Evolutionary conservation across 1,284 basidiomycete species (phyloP).

Genomic region (Volvariella volvacea): DNA sequence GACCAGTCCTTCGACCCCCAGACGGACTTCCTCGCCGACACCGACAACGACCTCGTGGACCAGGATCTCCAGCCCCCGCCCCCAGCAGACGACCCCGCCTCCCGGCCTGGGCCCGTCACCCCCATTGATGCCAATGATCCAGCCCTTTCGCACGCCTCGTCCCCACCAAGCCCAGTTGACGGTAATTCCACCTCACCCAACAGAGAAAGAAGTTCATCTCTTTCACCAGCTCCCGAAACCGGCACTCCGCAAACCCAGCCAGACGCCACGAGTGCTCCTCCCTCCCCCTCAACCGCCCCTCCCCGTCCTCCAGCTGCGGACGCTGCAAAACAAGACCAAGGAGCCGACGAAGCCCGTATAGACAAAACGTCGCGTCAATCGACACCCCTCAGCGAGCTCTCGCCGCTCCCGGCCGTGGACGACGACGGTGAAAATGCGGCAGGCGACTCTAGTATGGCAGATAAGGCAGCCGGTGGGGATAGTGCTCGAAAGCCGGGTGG

Average conservation of each 20-base stretch:
- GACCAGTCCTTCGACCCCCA: slow-evolving; percentile 7
- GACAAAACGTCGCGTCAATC: slow-evolving; percentile 38
- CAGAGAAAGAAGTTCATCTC: slow-evolving; percentile 38
- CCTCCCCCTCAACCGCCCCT: slow-evolving; percentile 13
- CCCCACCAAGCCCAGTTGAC: background rate
- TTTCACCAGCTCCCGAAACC: slow-evolving; percentile 44
- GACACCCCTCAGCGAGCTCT: slow-evolving; percentile 66
- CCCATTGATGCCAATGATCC: slow-evolving; percentile 1
- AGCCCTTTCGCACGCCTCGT: slow-evolving; percentile 1
- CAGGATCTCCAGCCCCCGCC: background rate
- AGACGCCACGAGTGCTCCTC: slow-evolving; percentile 13
- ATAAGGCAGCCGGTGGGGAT: slow-evolving; percentile 11
- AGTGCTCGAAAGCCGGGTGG: background rate
- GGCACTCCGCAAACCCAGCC: slow-evolving; percentile 20
- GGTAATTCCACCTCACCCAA: slow-evolving; percentile 1
- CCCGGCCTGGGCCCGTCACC: slow-evolving; percentile 2
- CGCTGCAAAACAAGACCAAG: slow-evolving; percentile 22
- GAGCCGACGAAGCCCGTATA: slow-evolving; percentile 22
- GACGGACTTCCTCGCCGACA: slow-evolving; percentile 5
- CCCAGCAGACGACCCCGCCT: too few relatives aligned
- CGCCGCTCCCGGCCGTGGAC: slow-evolving; percentile 48
- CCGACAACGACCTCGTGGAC: slow-evolving; percentile 2
- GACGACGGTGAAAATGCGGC: slow-evolving; percentile 22
- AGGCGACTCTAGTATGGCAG: slow-evolving; percentile 15
- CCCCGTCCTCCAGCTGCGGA: slow-evolving; percentile 12